These are phyloP conservation scores for Phyllosticta citrichinensis DNA, from an alignment of 2,329 filamentous ascomycete genomes.

Conservation along the genomic window DNA sequence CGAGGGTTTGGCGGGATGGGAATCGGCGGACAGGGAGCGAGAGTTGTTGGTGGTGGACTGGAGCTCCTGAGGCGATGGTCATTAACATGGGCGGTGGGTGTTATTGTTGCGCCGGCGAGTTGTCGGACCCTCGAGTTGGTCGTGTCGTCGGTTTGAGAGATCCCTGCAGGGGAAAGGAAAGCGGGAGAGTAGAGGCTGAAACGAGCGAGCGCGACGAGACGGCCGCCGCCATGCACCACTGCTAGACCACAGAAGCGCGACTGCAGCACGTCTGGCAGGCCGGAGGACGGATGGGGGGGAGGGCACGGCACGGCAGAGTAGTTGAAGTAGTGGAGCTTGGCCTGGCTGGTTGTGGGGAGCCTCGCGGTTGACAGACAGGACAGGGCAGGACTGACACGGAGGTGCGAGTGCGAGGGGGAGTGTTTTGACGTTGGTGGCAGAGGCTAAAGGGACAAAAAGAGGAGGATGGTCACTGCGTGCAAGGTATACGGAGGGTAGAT, in stretches of 20 bases:
- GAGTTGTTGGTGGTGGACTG: not conserved
- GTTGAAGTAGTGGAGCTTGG: not conserved
- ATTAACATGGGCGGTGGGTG: constrained; percentile 2
- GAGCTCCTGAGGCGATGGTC: constrained; percentile 1
- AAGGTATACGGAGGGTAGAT: not conserved
- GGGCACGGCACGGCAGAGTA: not conserved
- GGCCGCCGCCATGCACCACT: constrained; percentile 10
- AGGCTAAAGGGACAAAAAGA: not conserved
- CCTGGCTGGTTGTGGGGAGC: too few relatives aligned
- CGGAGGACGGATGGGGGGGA: not conserved
- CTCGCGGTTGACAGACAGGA: too few relatives aligned
- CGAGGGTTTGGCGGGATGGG: not conserved
- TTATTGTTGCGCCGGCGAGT: constrained; percentile 1
- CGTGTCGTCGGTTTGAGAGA: not conserved
- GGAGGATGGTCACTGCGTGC: not conserved
- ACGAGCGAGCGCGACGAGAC: constrained; percentile 9
- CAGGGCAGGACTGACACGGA: too few relatives aligned
- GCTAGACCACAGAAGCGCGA: not conserved
- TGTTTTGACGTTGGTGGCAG: not conserved
- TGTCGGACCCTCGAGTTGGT: not conserved
- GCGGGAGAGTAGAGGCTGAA: constrained; percentile 10
- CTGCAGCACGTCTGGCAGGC: not conserved
- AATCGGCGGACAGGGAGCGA: not conserved
- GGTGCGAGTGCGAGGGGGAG: not conserved
- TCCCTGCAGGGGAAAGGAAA: constrained; percentile 10